Base-by-base conservation (phyloP, 1,284 basidiomycete species). In the Cutaneotrichosporon sp. region DNA sequence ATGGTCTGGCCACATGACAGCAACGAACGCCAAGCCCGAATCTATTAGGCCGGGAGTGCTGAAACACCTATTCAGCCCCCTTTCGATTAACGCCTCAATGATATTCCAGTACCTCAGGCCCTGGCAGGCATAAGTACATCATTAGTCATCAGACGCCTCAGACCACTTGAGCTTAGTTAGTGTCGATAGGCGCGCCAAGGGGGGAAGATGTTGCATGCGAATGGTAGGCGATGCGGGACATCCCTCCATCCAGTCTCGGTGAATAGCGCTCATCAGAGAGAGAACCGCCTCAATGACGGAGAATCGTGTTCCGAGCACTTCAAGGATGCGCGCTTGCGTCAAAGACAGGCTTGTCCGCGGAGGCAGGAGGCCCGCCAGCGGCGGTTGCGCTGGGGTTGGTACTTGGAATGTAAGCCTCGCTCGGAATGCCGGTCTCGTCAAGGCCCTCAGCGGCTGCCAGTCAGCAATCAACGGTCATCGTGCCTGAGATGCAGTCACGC, bases 361-460 rank as follows among this genome's bases (percentile, higher is more conserved):
- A 21, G 18, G 38, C 31, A 26, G 38, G 50, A 8, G 42, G 42
- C 8, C 56, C 30, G 18, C 38, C 22, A 30, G 53, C 62, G 13
- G 30, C 30, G 13, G 51, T 13, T 30, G 51, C 31, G 6, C 14
- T 30, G 36, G 38, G 13, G 50, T 49, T 53, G 31, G 30, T 53
- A 53, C 51, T 53, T 53, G 92, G 93, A 18, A 95, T 87, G 74
- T 92, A 97, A 2, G 90, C 85, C 49, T 86, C 83, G 42, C 90
- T 86, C 0, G 93, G 92, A 14, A 97, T 80, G 4, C 88, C 89
- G 1, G 84, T 84, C 66, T 83, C 83, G 68, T 83, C 83, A 56
- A 83, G 72, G n/a, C 81, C 81, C 66, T 84, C 84, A n/a, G 82
- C 79, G 22, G 80, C 79, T 79, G 31, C 18, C 8, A 16, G 36